Conservation (phyloP, 2,329 filamentous ascomycete species). For the Fusarium oligoseptatum region DNA sequence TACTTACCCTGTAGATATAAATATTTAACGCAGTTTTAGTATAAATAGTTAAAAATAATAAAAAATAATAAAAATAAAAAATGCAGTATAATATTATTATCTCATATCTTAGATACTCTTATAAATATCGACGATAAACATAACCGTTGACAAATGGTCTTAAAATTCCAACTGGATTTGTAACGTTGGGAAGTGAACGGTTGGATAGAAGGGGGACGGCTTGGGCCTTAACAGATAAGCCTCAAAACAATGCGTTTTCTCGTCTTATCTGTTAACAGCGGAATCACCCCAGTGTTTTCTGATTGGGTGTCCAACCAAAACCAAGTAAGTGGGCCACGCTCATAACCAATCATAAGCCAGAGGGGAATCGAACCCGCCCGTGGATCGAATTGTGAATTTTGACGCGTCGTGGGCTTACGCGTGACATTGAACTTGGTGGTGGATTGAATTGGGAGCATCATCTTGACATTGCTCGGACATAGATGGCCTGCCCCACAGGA, state of each 20-base stretch:
- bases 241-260: rapidly evolving
- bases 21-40: neutral
- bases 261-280: neutral
- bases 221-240: neutral
- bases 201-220: rapidly evolving
- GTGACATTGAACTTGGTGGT: neutral
- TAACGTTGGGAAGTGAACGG: neutral
- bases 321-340: rapidly evolving
- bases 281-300: neutral
- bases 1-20: neutral
- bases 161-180: neutral
- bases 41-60: neutral
- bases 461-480: neutral
- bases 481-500: neutral
- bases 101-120: neutral
- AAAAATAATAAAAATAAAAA: neutral
- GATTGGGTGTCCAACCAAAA: neutral
- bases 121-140: no score
- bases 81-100: neutral
- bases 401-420: neutral
- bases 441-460: neutral
- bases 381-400: neutral
- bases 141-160: no score
- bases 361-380: neutral
- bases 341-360: neutral